These are phyloP conservation scores for Claviceps digitariae DNA, from an alignment of 2,329 filamentous ascomycete genomes.

Conservation along the genomic window DNA sequence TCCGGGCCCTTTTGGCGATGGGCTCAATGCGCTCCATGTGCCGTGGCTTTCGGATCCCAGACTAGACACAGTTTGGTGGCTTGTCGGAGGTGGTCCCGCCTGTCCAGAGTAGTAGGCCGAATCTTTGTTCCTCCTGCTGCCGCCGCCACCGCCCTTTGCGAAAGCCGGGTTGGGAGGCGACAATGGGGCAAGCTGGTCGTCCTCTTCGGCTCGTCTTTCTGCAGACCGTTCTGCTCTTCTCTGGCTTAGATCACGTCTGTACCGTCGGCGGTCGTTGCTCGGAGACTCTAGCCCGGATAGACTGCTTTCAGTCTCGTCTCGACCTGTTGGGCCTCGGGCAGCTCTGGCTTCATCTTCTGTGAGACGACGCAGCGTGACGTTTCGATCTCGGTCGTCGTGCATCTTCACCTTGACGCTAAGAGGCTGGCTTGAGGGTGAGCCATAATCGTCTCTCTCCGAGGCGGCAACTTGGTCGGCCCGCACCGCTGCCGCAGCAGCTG, in stretches of 20 bases:
- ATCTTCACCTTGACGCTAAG: slow-evolving; percentile 47
- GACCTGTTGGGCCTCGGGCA: slow-evolving; percentile 24
- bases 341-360: slow-evolving; percentile 45
- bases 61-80: slow-evolving; percentile 31
- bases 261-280: slow-evolving; percentile 26
- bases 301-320: slow-evolving; percentile 41
- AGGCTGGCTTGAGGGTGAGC: slow-evolving; percentile 29
- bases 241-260: slow-evolving; percentile 39
- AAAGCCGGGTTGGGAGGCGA: slow-evolving; percentile 44
- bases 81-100: slow-evolving; percentile 26
- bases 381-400: slow-evolving; percentile 45
- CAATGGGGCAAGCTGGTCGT: slow-evolving; percentile 28
- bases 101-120: slow-evolving; percentile 48
- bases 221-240: slow-evolving; percentile 32
- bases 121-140: slow-evolving; percentile 38
- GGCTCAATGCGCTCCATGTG: slow-evolving; percentile 40
- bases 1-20: slow-evolving; percentile 28
- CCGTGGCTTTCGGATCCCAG: slow-evolving; percentile 36
- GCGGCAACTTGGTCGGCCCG: slow-evolving; percentile 34
- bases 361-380: slow-evolving; percentile 46
- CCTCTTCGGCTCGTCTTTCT: slow-evolving; percentile 29
- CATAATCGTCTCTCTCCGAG: slow-evolving; percentile 23
- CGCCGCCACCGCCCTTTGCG: slow-evolving; percentile 28
- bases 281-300: slow-evolving; percentile 43
- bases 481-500: slow-evolving; percentile 33